Conservation (phyloP, 2,329 filamentous ascomycete species). For the Colletotrichum liaoningense region DNA sequence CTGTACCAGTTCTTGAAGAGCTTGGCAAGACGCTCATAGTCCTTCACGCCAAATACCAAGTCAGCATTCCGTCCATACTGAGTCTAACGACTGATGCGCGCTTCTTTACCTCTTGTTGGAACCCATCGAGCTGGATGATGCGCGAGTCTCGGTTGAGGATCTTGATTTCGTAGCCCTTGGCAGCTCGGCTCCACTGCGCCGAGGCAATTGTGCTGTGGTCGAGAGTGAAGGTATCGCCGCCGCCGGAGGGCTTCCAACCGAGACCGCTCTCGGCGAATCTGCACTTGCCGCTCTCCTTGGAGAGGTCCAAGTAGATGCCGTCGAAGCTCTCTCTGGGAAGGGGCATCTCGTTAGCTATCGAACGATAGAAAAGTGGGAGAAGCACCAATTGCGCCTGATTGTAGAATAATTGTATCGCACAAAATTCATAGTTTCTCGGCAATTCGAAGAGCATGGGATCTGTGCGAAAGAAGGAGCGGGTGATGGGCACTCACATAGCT, state of each 20-base stretch:
- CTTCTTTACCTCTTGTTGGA: conserved; percentile 78
- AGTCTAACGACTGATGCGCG: conserved; percentile 41
- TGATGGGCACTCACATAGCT: conserved; percentile 30
- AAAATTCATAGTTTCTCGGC: neutral
- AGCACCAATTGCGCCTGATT: neutral
- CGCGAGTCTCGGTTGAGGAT: conserved; percentile 86
- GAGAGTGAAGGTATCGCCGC: conserved; percentile 93
- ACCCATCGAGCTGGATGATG: conserved; percentile 94
- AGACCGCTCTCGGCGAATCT: conserved; percentile 94
- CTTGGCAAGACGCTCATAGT: conserved; percentile 90
- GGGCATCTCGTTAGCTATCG: conserved; percentile 20
- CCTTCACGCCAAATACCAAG: conserved; percentile 56
- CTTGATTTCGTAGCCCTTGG: conserved; percentile 94
- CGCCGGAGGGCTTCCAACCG: conserved; percentile 91
- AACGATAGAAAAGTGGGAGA: neutral
- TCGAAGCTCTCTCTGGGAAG: conserved; percentile 86
- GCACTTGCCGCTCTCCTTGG: conserved; percentile 91
- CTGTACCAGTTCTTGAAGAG: conserved; percentile 99
- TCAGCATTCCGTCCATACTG: neutral
- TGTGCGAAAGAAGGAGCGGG: neutral
- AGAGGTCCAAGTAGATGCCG: conserved; percentile 95
- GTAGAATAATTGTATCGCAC: conserved; percentile 38
- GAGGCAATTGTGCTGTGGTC: conserved; percentile 86
- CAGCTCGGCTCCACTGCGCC: conserved; percentile 94
- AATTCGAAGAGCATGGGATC: neutral